Evolutionary conservation across 2,329 filamentous ascomycete species (phyloP).

Genomic region (Graphilbum ipis-grandicollis): DNA sequence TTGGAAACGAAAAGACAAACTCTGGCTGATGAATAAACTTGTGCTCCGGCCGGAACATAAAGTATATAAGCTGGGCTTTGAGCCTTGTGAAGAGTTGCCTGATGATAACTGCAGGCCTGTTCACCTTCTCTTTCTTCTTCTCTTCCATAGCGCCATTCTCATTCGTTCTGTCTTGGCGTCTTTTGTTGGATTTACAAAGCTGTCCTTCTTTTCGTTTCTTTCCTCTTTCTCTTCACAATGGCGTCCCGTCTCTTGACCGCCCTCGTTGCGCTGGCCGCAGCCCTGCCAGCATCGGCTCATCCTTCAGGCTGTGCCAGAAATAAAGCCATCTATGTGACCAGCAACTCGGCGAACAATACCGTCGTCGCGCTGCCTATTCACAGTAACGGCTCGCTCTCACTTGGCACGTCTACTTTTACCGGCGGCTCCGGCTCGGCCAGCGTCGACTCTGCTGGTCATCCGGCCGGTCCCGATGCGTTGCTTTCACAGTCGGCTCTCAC

Average conservation of each 20-base stretch:
- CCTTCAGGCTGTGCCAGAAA: neutral
- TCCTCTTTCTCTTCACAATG: too few species aligned
- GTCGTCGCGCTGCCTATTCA: slow-evolving; percentile 5
- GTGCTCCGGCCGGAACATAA: too few species aligned
- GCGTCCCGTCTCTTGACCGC: too few species aligned
- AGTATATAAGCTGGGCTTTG: too few species aligned
- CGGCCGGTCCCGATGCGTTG: slow-evolving; percentile 1
- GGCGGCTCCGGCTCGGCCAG: slow-evolving; percentile 1
- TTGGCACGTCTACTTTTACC: slow-evolving; percentile 1
- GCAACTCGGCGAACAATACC: slow-evolving; percentile 1
- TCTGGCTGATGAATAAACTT: too few species aligned
- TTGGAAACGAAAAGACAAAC: too few species aligned
- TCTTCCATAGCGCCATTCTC: neutral
- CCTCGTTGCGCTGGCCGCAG: neutral
- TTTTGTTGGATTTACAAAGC: too few species aligned
- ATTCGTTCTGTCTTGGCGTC: too few species aligned
- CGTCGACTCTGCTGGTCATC: neutral
- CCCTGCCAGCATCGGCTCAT: neutral
- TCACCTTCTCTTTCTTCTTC: neutral
- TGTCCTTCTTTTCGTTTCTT: too few species aligned
- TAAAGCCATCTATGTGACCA: slow-evolving; percentile 4
- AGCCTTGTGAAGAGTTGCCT: too few species aligned
- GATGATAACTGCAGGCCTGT: too few species aligned
- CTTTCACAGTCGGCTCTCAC: slow-evolving; percentile 8
- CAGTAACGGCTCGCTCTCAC: neutral